Conservation (phyloP, 2,329 filamentous ascomycete genomes). For the Botrytis medusae region DNA sequence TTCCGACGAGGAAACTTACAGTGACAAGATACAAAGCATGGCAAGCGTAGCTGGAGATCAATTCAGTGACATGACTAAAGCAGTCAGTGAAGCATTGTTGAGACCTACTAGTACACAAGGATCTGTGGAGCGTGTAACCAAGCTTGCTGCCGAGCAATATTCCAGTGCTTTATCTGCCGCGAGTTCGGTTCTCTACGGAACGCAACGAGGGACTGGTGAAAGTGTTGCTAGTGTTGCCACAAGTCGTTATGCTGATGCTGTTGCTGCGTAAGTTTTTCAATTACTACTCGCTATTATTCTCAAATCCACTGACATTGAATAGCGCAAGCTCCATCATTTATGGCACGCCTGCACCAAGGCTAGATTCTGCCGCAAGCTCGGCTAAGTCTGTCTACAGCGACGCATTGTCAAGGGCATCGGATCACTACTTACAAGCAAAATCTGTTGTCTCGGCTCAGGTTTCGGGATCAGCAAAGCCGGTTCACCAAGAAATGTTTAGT, state of each 20-base stretch:
- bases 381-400: conserved; percentile 61
- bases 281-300: conserved; percentile 23
- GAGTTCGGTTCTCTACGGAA: conserved; percentile 55
- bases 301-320: conserved; percentile 20
- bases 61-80: conserved; percentile 53
- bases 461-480: conserved; percentile 66
- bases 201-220: conserved; percentile 43
- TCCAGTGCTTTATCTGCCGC: conserved; percentile 56
- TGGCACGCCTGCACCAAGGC: conserved; percentile 65
- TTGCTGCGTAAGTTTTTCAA: conserved; percentile 50
- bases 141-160: conserved; percentile 56
- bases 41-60: conserved; percentile 52
- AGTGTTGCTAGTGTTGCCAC: conserved; percentile 52
- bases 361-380: conserved; percentile 42
- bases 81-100: conserved; percentile 55
- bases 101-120: conserved; percentile 46
- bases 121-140: conserved; percentile 48
- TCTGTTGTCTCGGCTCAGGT: conserved; percentile 67
- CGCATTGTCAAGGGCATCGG: conserved; percentile 64
- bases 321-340: conserved; percentile 58
- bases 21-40: conserved; percentile 51
- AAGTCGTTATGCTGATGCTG: conserved; percentile 55
- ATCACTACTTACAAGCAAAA: conserved; percentile 66
- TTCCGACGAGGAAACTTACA: conserved; percentile 46
- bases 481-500: conserved; percentile 66